Percentiles rank a stretch among this genome's conserved stretches.
Conservation (phyloP, 495 filamentous ascomycete species). For the Stereocaulon alpinum region DNA sequence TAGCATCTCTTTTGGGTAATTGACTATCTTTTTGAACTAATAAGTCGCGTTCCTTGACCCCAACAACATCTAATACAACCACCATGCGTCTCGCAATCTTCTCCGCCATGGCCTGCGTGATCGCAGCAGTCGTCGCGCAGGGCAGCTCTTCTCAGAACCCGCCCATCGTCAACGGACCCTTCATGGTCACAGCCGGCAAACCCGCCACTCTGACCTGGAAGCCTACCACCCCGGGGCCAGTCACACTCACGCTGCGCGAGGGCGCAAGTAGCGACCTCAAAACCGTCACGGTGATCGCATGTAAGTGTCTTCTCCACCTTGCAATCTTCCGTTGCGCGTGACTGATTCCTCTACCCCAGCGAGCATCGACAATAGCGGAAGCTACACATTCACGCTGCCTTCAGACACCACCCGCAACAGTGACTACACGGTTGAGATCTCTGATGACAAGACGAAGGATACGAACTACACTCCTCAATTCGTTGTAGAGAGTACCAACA, state of each 20-base stretch:
- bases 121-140: slow-evolving; percentile 31
- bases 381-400: slow-evolving; percentile 45
- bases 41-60: background rate
- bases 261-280: slow-evolving; percentile 37
- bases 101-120: slow-evolving; percentile 30
- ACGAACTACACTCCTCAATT: slow-evolving; percentile 54
- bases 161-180: slow-evolving; percentile 41
- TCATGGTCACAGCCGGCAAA: slow-evolving; percentile 42
- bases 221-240: slow-evolving; percentile 40
- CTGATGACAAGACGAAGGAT: slow-evolving; percentile 33
- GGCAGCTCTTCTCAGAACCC: slow-evolving; percentile 34
- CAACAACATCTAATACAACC: slow-evolving; percentile 10
- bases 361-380: slow-evolving; percentile 45
- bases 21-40: background rate
- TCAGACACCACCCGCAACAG: slow-evolving; percentile 32
- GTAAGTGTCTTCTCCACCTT: slow-evolving; percentile 32
- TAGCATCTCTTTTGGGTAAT: background rate
- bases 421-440: slow-evolving; percentile 52
- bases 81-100: slow-evolving; percentile 36
- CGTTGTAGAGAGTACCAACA: slow-evolving; percentile 40
- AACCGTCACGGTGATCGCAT: slow-evolving; percentile 39
- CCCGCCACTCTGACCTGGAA: slow-evolving; percentile 45
- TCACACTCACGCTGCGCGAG: slow-evolving; percentile 44
- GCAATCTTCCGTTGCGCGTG: background rate
- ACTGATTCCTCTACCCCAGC: slow-evolving; percentile 30